Base-by-base conservation (phyloP, 768 basidiomycete species). In the Phanerochaete carnosa region DNA sequence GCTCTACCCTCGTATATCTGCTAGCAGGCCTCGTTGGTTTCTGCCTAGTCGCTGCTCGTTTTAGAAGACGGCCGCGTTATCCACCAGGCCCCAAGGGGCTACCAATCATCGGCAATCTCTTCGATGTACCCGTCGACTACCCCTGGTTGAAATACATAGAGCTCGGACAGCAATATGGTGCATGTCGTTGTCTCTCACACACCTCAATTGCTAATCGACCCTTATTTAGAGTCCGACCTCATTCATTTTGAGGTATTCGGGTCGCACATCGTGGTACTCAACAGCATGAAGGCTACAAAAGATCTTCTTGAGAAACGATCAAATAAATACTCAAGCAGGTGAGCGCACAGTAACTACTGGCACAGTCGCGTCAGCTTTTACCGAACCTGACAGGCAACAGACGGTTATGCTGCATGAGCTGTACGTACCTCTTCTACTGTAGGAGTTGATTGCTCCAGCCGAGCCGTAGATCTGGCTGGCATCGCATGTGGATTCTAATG, bases 81-180 rank as follows among this genome's bases (percentile, higher is more conserved):
- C 69, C 69, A 9, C 69, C 69, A 2, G 69, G 69, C 5, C 69
- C 69, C 22, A 68, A 58, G 43, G 64, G 68, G 25, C 28, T 64
- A 11, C 69, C 69, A 5, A 12, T 70, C 45, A 19, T 70, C 3
- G 69, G 69, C 1, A 68, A 68, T 35, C 50, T 70, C 25, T 61
- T 63, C 53, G 68, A 69, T 46, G 57, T 68, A 3, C 70, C 70
- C 5, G 64, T 60, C 28, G 49, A 61, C 26, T 55, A 64, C 43
- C 64, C 65, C 47, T 68, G 66, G 65, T 53, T 64, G 22, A 60
- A 62, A 1, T 69, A 66, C 46, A 54, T 52, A 19, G 32, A 62
- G 9, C 67, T 65, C 64, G 43, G 57, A 3, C 62, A 59, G 9
- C 59, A 68, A 37, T 61, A 50, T 29, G 52, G 67, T 68, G 25